Base-by-base conservation (phyloP, 1,284 basidiomycete genomes). In the Takashimella koratensis region DNA sequence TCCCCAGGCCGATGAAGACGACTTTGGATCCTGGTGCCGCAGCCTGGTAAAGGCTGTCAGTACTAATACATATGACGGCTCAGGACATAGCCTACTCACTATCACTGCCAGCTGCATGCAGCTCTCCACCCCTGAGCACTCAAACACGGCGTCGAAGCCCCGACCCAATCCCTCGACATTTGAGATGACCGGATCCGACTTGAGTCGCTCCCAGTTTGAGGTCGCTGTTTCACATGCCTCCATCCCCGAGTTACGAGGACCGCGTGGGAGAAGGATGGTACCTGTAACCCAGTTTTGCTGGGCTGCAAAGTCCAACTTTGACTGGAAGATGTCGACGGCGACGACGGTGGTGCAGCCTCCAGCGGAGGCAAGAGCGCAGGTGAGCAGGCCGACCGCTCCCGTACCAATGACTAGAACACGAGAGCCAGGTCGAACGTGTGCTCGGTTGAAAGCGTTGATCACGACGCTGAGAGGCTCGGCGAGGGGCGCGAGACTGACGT, bases 1-100 rank as follows among this genome's bases (percentile, higher is more conserved):
- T 85, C 60, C 94, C 94, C 94, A 98, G 97, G 26, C 94, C 94
- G 64, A 98, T 84, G 66, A 92, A 87, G 79, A 92, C 86, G 52
- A 95, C 87, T 71, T 88, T 89, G 43, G 90, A 89, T 49, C 92
- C 93, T 4, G 88, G 80, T 50, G 82, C 79, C 24, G 91, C 89
- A 64, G 86, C 83, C 87, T 90, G 48, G 23, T 21, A 4, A 41
- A 19, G 8, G 21, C 44, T 19, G 24, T 22, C 13, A 10, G 39
- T 16, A 56, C 19, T 6, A 19, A 39, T 36, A 54, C 30, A 53
- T 40, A 50, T n/a, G 16, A 16, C 8, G 30, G 8, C n/a, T 8
- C 10, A 16, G 16, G 8, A 36, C 8, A 8, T 2, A 51, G 36
- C 24, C 25, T 0, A 77, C 87, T 79, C 76, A 89, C 88, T 76